Evolutionary conservation across 257 asterid species (phyloP).

Genomic region (Ballota nigra): DNA sequence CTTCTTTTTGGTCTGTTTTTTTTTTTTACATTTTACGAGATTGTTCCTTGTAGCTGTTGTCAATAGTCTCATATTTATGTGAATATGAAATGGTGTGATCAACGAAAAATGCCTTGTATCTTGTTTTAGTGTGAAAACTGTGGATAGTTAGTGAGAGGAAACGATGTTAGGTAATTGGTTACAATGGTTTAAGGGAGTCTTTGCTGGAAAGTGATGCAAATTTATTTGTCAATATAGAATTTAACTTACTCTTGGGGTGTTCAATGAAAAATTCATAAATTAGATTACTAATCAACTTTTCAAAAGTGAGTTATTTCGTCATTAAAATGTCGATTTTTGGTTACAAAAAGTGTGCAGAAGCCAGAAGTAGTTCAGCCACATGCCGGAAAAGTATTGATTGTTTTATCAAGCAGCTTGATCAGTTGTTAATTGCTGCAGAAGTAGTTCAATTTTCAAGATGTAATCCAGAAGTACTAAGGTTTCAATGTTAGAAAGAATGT

Average conservation of each 20-base stretch:
- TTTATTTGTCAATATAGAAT: background rate
- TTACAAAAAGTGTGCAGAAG: too few relatives aligned
- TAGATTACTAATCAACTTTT: background rate
- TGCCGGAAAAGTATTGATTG: background rate
- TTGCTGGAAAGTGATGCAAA: background rate
- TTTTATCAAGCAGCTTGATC: background rate
- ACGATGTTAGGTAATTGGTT: too few relatives aligned
- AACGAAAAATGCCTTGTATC: background rate
- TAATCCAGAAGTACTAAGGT: background rate
- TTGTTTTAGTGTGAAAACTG: too few relatives aligned
- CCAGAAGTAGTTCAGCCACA: too few relatives aligned
- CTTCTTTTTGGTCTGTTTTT: background rate
- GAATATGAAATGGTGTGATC: too few relatives aligned
- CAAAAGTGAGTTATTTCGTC: background rate
- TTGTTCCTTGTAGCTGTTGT: background rate
- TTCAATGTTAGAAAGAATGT: background rate
- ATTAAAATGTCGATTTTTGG: too few relatives aligned
- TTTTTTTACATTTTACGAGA: background rate
- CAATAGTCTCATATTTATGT: background rate
- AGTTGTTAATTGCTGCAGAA: background rate
- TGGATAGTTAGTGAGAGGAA: too few relatives aligned
- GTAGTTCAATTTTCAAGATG: constrained; percentile 5
- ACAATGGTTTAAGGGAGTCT: background rate
- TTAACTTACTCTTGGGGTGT: background rate
- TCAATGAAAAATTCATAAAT: background rate